A percentile compares a stretch with the other conserved stretches of the same genome.
Evolutionary conservation across 75 land plant species (phyloP).

Genomic region (Picea sitchensis): DNA sequence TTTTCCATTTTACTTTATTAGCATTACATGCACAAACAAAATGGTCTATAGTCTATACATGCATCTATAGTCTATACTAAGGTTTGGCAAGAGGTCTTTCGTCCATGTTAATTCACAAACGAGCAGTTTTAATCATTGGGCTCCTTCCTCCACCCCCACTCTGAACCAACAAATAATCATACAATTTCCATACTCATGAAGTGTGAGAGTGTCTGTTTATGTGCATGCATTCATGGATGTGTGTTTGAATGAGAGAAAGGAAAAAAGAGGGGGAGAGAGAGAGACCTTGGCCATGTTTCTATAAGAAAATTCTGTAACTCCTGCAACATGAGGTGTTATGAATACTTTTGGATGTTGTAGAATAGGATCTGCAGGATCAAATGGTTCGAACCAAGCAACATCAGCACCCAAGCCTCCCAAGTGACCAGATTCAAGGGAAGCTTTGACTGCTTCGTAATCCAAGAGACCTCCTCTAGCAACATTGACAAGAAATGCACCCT

Average conservation of each 20-base stretch:
- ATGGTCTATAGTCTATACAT: too few relatives aligned
- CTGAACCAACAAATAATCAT: not conserved
- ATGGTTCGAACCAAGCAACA: constrained; percentile 95
- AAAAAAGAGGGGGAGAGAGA: not conserved
- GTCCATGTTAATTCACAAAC: not conserved
- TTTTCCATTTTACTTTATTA: not conserved
- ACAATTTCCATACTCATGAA: not conserved
- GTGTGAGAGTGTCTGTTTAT: not conserved
- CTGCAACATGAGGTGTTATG: constrained; percentile 93
- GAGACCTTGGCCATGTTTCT: constrained; percentile 88
- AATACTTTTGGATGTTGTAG: constrained; percentile 76
- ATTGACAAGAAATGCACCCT: constrained; percentile 84
- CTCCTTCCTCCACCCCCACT: not conserved
- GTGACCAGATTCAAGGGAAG: constrained; percentile 68
- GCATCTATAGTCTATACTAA: not conserved
- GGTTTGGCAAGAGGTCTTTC: not conserved
- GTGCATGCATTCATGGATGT: not conserved
- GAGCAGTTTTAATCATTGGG: not conserved
- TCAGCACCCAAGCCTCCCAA: constrained; percentile 91
- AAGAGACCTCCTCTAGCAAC: constrained; percentile 90
- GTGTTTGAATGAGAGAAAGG: not conserved
- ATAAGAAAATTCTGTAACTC: constrained; percentile 83
- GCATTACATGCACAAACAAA: not conserved
- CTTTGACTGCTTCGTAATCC: constrained; percentile 66
- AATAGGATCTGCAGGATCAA: constrained; percentile 84